Evolutionary conservation across 2,329 filamentous ascomycete genomes (phyloP), one percentile per base, ranked within the genome.

Genomic region (Pseudogymnoascus sp.): DNA sequence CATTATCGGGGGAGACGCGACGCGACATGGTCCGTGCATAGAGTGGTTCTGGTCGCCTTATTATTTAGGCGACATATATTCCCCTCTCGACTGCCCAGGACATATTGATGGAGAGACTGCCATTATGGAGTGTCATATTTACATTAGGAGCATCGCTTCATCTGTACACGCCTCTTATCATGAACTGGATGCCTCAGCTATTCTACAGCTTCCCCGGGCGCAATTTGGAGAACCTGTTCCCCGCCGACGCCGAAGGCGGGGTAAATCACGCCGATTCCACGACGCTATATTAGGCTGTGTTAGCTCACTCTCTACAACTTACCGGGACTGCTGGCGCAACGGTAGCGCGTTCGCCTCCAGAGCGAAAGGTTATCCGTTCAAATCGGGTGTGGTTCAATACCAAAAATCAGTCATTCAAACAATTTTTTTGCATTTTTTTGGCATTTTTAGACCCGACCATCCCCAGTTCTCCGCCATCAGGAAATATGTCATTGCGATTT

Each of bases 341-440:
- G 57, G 57, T 39, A 58, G 57, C 57, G 57, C 57, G 57, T 58
- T 58, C 57, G 57, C 57, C 57, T 58, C 57, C 57, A 58, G 57
- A 58, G 57, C 57, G 57, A 58, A 58, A 58, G 57, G 57, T 58
- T 58, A 58, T 58, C 57, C 57, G 57, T 58, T 58, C 57, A 58
- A 58, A 58, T 58, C 57, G 57, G 57, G 57, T 58, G 57, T 39
- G 57, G 57, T 58, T 58, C 57, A 58, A 58, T 58, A 37, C 57
- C 57, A 25, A 25, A 25, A 25, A 25, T 53, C 47, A 53, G 22
- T 53, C 33, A 53, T 53, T 33, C 47, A 53, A 35, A 28, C 28
- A 28, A 35, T 53, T 20, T 53, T 53, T 50, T 53, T 53, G 28
- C 30, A 6, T 53, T 53, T 53, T 53, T 53, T 20, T 47, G 6